Conservation (phyloP, 1,284 basidiomycete genomes). For the Mycena sp. region DNA sequence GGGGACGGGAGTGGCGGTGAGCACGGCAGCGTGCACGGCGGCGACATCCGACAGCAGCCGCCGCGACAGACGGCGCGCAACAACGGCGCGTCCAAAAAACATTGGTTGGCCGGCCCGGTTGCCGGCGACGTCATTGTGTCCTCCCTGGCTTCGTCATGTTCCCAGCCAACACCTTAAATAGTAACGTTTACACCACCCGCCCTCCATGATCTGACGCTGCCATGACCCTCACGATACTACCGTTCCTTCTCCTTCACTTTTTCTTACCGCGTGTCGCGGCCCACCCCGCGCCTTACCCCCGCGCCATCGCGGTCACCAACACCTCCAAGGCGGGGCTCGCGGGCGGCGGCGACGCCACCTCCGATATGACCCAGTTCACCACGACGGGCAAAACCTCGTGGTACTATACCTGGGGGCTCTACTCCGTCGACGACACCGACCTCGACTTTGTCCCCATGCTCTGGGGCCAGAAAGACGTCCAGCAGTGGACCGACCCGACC, state of each 20-base stretch:
- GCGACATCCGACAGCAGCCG: slow-evolving; percentile 10
- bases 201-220: too few species aligned
- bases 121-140: too few species aligned
- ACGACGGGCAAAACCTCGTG: slow-evolving; percentile 28
- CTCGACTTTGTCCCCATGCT: slow-evolving; percentile 65
- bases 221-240: slow-evolving; percentile 21
- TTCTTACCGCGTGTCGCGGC: not conserved
- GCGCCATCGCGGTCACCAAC: slow-evolving; percentile 10
- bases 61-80: not conserved
- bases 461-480: slow-evolving; percentile 57
- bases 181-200: not conserved
- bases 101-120: too few species aligned
- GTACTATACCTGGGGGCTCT: slow-evolving; percentile 62
- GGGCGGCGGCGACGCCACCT: slow-evolving; percentile 16
- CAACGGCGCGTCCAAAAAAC: too few species aligned
- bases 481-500: slow-evolving; percentile 42
- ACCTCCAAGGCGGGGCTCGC: slow-evolving; percentile 28
- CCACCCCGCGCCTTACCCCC: slow-evolving; percentile 17
- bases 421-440: slow-evolving; percentile 34
- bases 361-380: slow-evolving; percentile 26
- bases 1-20: not conserved
- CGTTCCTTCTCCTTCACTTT: slow-evolving; percentile 18
- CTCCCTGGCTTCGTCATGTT: slow-evolving; percentile 9
- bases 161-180: not conserved
- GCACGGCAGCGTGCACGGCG: too few species aligned